A percentile compares a stretch with the other conserved stretches of the same genome.
These are phyloP conservation scores for Phytophthora pini DNA, from an alignment of 352 stramenopile species.

Conservation along the genomic window DNA sequence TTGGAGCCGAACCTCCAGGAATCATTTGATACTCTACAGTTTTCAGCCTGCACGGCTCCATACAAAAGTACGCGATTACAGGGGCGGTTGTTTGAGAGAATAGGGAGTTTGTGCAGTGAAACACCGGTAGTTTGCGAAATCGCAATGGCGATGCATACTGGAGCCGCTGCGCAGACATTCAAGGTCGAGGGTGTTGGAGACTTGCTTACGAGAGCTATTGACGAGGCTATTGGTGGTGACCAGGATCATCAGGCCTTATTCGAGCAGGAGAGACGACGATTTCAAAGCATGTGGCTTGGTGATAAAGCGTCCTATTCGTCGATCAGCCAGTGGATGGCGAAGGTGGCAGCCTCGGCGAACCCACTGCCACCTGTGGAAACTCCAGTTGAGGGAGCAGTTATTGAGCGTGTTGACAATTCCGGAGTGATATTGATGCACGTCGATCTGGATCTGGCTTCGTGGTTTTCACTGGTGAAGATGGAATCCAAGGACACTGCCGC, in stretches of 20 bases:
- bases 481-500: neutral
- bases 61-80: conserved; percentile 39
- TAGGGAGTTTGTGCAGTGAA: conserved; percentile 48
- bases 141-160: conserved; percentile 7
- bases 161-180: neutral
- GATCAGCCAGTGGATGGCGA: conserved; percentile 22
- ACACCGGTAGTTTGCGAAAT: conserved; percentile 54
- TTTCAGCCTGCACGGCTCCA: conserved; percentile 39
- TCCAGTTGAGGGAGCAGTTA: conserved; percentile 1
- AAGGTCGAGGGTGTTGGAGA: conserved; percentile 33
- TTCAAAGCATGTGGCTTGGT: conserved; percentile 36
- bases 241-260: conserved; percentile 34
- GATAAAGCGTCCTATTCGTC: conserved; percentile 41
- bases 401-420: conserved; percentile 7
- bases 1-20: conserved; percentile 45
- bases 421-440: conserved; percentile 60
- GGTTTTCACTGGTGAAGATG: conserved; percentile 58
- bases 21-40: conserved; percentile 34
- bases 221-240: conserved; percentile 50
- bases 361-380: neutral
- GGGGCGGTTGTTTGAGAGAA: conserved; percentile 29
- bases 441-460: conserved; percentile 74
- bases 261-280: conserved; percentile 39
- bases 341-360: conserved; percentile 2
- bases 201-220: conserved; percentile 43